These are phyloP conservation scores for Salix koriyanagi DNA, from an alignment of 345 rosid species.

Conservation along the genomic window DNA sequence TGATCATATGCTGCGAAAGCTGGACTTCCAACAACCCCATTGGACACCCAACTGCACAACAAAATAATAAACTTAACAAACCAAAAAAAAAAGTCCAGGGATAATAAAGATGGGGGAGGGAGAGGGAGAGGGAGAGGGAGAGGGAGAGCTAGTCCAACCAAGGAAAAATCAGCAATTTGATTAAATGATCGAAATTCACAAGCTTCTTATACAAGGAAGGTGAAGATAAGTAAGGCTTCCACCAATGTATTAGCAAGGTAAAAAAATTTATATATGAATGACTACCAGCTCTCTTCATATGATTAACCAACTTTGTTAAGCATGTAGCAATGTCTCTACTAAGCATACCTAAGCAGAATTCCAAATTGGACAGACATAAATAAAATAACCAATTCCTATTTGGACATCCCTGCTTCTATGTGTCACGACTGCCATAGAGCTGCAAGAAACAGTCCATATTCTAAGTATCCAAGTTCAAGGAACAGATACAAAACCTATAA, in stretches of 20 bases:
- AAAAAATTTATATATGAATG: no score
- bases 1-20: slow-evolving; percentile 99
- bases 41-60: slow-evolving; percentile 77
- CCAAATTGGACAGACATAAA: neutral
- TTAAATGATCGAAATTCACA: no score
- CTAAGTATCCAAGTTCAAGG: neutral
- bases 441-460: neutral
- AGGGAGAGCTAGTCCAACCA: no score
- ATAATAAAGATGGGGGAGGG: no score
- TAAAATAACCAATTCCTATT: neutral
- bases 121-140: no score
- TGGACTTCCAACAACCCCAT: slow-evolving; percentile 96
- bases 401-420: neutral
- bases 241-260: no score
- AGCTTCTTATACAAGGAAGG: neutral
- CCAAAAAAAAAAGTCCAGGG: neutral
- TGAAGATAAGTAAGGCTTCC: neutral
- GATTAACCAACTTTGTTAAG: neutral
- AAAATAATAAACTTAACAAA: neutral
- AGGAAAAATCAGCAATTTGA: no score
- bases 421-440: neutral
- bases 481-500: neutral
- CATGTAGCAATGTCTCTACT: neutral
- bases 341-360: neutral
- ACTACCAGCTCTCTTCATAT: neutral